Conservation (phyloP, 148 eudicot genomes). For the Fagopyrum homotropicum region DNA sequence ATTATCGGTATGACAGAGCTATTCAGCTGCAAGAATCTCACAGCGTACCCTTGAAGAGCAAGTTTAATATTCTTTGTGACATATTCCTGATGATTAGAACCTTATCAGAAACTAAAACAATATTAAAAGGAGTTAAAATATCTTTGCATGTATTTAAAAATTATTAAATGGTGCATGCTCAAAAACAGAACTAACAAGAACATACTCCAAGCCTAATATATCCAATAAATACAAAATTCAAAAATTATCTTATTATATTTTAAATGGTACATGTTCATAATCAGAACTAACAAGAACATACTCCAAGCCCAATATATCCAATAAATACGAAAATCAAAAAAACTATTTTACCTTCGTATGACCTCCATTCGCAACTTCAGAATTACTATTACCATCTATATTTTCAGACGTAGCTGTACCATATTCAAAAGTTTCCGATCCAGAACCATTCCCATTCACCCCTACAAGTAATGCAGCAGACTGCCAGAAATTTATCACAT, state of each 20-base stretch:
- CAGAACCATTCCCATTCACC: constrained; percentile 19
- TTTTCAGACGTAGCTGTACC: constrained; percentile 16
- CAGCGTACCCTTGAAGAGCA: constrained; percentile 54
- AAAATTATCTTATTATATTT: not conserved
- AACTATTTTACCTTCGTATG: constrained; percentile 18
- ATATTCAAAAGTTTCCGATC: constrained; percentile 16
- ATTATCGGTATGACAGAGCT: constrained; percentile 19
- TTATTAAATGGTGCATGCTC: not conserved
- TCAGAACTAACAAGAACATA: not conserved
- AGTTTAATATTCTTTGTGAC: constrained; percentile 25
- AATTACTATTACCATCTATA: constrained; percentile 14
- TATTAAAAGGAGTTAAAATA: not conserved
- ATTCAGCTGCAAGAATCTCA: constrained; percentile 60
- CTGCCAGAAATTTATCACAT: constrained; percentile 84
- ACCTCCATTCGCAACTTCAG: constrained; percentile 11
- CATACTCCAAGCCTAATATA: not conserved
- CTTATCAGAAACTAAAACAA: not conserved
- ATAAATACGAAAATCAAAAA: not conserved
- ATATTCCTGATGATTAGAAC: constrained; percentile 3
- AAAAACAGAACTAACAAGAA: not conserved
- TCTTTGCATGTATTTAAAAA: not conserved
- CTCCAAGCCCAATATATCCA: not conserved
- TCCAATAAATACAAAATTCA: not conserved
- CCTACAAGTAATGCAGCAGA: constrained; percentile 39
- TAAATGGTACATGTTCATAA: not conserved